Percentiles rank a stretch among this genome's conserved stretches.
Conservation (phyloP, 1,284 basidiomycete genomes). For the Tylopilus orsonianus region DNA sequence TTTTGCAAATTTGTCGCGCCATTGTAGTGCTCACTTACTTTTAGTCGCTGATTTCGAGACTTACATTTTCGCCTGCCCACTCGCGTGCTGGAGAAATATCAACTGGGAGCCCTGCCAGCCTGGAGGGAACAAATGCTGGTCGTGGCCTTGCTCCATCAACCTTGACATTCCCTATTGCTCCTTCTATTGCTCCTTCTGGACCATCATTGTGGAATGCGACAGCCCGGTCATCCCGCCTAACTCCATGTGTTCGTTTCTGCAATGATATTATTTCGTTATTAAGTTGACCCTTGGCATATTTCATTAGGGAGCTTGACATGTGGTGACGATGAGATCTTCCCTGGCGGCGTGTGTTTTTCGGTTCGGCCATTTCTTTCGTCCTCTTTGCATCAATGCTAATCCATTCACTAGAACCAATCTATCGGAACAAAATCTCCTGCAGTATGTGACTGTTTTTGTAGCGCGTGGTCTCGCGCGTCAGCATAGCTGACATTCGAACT, state of each 20-base stretch:
- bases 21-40: background rate
- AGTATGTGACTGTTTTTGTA: background rate
- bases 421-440: slow-evolving; percentile 3
- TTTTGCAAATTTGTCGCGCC: background rate
- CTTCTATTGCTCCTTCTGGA: slow-evolving; percentile 5
- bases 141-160: slow-evolving; percentile 4
- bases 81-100: slow-evolving; percentile 9
- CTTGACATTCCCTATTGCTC: slow-evolving; percentile 6
- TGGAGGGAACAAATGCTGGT: background rate
- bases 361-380: background rate
- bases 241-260: slow-evolving; percentile 4
- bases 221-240: slow-evolving; percentile 1
- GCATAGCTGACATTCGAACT: background rate
- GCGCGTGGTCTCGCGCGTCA: background rate
- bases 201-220: slow-evolving; percentile 12
- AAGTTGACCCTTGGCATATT: background rate
- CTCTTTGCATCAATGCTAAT: background rate
- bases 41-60: slow-evolving; percentile 7
- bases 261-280: background rate
- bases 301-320: slow-evolving; percentile 9
- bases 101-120: slow-evolving; percentile 1
- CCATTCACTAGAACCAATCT: background rate
- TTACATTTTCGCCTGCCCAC: slow-evolving; percentile 1
- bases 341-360: slow-evolving; percentile 6
- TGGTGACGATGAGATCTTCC: slow-evolving; percentile 8